These are phyloP conservation scores for Alternaria panax DNA, from an alignment of 2,329 filamentous ascomycete species.

Conservation along the genomic window DNA sequence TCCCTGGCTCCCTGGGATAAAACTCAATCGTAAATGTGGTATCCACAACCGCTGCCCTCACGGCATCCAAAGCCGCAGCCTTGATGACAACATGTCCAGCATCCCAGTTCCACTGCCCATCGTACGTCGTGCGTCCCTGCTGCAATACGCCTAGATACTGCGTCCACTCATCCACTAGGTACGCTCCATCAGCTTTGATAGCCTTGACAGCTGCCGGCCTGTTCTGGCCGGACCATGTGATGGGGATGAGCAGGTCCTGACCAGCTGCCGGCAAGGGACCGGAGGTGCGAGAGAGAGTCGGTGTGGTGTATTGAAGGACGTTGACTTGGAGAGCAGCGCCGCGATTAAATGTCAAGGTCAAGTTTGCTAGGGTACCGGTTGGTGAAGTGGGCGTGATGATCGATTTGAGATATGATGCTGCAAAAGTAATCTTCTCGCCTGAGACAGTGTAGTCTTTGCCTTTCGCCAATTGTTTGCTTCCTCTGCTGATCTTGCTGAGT, in stretches of 20 bases:
- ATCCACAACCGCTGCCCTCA: slow-evolving; percentile 55
- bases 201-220: slow-evolving; percentile 62
- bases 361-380: slow-evolving; percentile 58
- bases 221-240: slow-evolving; percentile 61
- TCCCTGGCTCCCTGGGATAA: slow-evolving; percentile 60
- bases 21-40: slow-evolving; percentile 64
- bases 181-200: slow-evolving; percentile 57
- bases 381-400: slow-evolving; percentile 53
- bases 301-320: slow-evolving; percentile 62
- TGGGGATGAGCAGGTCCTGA: slow-evolving; percentile 58
- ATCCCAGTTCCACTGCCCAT: slow-evolving; percentile 62
- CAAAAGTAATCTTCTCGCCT: slow-evolving; percentile 56
- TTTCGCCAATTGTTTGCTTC: slow-evolving; percentile 48
- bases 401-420: slow-evolving; percentile 55
- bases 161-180: slow-evolving; percentile 65
- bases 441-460: slow-evolving; percentile 59
- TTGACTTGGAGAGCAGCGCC: slow-evolving; percentile 59
- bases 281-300: slow-evolving; percentile 35
- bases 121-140: slow-evolving; percentile 57
- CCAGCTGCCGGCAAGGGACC: slow-evolving; percentile 46
- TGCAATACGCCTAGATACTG: slow-evolving; percentile 61
- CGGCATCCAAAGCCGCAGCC: slow-evolving; percentile 54
- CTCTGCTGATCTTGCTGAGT: slow-evolving; percentile 49
- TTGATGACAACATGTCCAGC: slow-evolving; percentile 57
- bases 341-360: slow-evolving; percentile 62